These are phyloP conservation scores for Immersiella caudata DNA, from an alignment of 495 filamentous ascomycete genomes.

Conservation along the genomic window DNA sequence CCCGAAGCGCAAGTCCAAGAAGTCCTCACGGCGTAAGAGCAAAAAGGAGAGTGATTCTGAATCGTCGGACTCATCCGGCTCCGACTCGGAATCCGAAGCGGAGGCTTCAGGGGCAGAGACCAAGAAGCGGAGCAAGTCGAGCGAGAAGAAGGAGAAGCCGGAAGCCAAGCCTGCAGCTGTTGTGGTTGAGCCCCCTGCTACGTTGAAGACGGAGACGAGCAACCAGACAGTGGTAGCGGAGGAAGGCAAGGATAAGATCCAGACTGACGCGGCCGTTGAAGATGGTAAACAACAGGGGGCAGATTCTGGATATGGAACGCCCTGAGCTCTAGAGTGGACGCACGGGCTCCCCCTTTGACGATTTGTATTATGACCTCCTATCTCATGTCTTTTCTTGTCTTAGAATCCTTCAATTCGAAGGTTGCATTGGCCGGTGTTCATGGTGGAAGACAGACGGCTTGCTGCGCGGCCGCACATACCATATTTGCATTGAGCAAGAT, in stretches of 20 bases:
- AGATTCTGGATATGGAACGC: conserved; percentile 41
- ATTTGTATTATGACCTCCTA: not conserved
- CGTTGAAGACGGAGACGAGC: conserved; percentile 16
- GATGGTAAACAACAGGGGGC: conserved; percentile 26
- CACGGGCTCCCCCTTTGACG: not conserved
- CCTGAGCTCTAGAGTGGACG: conserved; percentile 1
- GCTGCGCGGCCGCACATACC: not conserved
- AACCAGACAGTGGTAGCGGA: conserved; percentile 7
- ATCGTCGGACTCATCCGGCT: conserved; percentile 19
- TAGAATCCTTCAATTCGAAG: not conserved
- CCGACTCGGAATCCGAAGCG: conserved; percentile 22
- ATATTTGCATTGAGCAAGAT: not conserved
- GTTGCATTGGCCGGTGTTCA: conserved; percentile 5
- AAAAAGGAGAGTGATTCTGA: conserved; percentile 16
- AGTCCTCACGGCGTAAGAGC: conserved; percentile 18
- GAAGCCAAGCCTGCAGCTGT: conserved; percentile 5
- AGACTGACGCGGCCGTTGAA: not conserved
- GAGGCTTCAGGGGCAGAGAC: conserved; percentile 23
- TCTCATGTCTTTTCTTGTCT: not conserved
- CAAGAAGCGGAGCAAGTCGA: conserved; percentile 25
- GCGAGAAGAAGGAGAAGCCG: conserved; percentile 11
- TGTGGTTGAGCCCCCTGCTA: conserved; percentile 4
- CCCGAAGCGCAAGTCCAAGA: conserved; percentile 18
- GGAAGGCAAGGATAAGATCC: not conserved
- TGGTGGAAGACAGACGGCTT: not conserved